phyloP scores from a whole-genome alignment of 78 protist genomes.

The slime mould (Dictyostelium discoideum) region dicty_2.7 NC_007091.3:4613501-4614000 shows the following conservation, averaged over 20 bases:
- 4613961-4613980: not conserved
- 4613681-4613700: not conserved
- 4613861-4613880: conserved; percentile 92
- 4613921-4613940: conserved; percentile 92
- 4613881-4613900: conserved; percentile 88
- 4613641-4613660: no score
- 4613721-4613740: conserved; percentile 35
- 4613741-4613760: not conserved
- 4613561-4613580: no score
- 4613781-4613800: conserved; percentile 71
- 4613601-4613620: no score
- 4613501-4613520: no score
- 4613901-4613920: conserved; percentile 80
- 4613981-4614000: conserved; percentile 81
- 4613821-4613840: conserved; percentile 25
- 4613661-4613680: not conserved
- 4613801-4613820: conserved; percentile 35
- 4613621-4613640: no score
- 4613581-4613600: no score
- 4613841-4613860: conserved; percentile 89
- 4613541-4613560: no score
- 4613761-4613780: conserved; percentile 46
- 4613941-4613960: conserved; percentile 76
- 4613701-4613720: no score
- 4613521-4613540: no score